phyloP scores from a whole-genome alignment of 2,329 filamentous ascomycete species.

The Trichothecium roseum region DNA sequence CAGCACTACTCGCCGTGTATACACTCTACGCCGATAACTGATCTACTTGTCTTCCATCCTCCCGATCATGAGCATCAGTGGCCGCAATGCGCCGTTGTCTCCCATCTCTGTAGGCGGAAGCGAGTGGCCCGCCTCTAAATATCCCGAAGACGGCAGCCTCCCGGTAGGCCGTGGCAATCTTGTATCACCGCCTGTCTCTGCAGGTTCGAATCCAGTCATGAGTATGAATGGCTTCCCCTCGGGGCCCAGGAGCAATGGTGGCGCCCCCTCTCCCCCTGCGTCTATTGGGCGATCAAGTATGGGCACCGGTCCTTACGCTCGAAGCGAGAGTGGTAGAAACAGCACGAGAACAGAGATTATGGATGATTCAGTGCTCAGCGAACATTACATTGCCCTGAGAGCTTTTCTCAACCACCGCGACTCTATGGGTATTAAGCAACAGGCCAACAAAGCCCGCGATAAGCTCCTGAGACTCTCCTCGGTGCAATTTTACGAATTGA shows the following conservation, averaged over 20 bases:
- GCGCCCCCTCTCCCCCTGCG: conserved; percentile 72
- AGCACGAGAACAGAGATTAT: conserved; percentile 47
- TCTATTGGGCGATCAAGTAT: conserved; percentile 81
- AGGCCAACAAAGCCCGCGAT: conserved; percentile 83
- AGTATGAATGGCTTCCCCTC: conserved; percentile 52
- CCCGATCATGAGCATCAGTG: conserved; percentile 47
- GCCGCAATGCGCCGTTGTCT: conserved; percentile 66
- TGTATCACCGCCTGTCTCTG: conserved; percentile 60
- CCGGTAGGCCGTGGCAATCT: conserved; percentile 47
- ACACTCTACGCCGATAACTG: too few relatives aligned
- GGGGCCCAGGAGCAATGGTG: conserved; percentile 45
- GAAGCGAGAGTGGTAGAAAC: conserved; percentile 53
- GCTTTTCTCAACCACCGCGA: conserved; percentile 68
- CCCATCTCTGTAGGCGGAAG: conserved; percentile 75
- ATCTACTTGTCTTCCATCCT: conserved; percentile 3
- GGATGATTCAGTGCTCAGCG: conserved; percentile 52
- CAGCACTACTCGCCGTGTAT: conserved; percentile 6
- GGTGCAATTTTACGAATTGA: conserved; percentile 94
- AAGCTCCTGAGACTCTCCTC: conserved; percentile 83
- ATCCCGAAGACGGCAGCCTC: conserved; percentile 45
- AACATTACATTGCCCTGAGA: conserved; percentile 76
- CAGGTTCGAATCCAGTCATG: conserved; percentile 38
- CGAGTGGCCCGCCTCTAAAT: conserved; percentile 69
- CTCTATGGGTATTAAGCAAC: conserved; percentile 56
- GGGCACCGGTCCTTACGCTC: conserved; percentile 59